Evolutionary conservation across 1,139 yeast species (phyloP), one percentile per base, ranked within the genome.

Genomic region (Scheffersomyces illinoinensis): DNA sequence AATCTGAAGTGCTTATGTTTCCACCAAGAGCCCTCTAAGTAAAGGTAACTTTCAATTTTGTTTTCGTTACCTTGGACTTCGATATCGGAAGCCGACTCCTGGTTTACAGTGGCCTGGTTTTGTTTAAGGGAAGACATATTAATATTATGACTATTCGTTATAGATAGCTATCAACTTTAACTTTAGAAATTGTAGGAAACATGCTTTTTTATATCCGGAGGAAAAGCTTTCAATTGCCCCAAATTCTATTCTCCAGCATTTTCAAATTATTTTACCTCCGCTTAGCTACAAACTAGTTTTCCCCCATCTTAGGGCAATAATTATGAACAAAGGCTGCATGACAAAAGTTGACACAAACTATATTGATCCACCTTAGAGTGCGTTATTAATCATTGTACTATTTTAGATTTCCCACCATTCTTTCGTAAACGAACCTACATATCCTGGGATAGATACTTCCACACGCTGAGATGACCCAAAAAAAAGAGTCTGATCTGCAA

Each of bases 11-110:
- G 54, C n/a, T 50, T 33, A 50, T 61, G 61, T 17, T 56, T 62
- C 60, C 60, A 63, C 67, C 67, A 64, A 5, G 59, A 24, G 6
- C 24, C n/a, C 21, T 48, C 51, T 14, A 48, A 24, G n/a, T 48
- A 48, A 12, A 48, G 51, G 26, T 48, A 48, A 17, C 24, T 24
- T 5, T 48, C 51, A n/a, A 48, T 48, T 14, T 14, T 14, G 21
- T 24, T 24, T 20, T 6, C 17, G 21, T 24, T 26, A 20, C 26
- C 51, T 48, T 20, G 51, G 26, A 20, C 24, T n/a, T 48, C 51
- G 51, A 48, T 48, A 48, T 48, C 51, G 6, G 51, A 48, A 20
- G 26, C 14, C 21, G 51, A 20, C 5, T 48, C 51, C 24, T 48
- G 51, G 51, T 48, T 48, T 18, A 48, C 24, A 5, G 21, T 21